Evolutionary conservation across 768 basidiomycete genomes (phyloP).

Genomic region (Tricholoma sp.): DNA sequence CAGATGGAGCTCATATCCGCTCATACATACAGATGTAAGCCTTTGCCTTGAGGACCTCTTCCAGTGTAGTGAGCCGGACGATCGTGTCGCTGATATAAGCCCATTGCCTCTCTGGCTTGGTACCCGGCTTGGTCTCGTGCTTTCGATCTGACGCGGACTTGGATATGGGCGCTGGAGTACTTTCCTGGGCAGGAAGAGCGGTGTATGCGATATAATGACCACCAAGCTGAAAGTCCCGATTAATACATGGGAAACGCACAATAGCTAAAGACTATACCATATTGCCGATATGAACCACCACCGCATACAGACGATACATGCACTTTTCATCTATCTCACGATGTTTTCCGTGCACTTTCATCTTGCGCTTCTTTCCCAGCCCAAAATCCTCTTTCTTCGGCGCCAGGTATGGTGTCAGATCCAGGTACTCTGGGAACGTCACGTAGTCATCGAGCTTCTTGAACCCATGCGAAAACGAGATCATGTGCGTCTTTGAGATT

Average conservation of each 20-base stretch:
- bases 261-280: constrained; percentile 49
- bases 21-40: constrained; percentile 96
- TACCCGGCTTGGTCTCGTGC: constrained; percentile 1
- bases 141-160: not conserved
- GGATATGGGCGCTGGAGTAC: constrained; percentile 3
- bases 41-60: constrained; percentile 87
- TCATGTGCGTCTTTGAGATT: constrained; percentile 53
- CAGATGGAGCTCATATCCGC: constrained; percentile 40
- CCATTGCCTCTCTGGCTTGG: constrained; percentile 57
- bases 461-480: constrained; percentile 65
- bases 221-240: constrained; percentile 49
- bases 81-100: constrained; percentile 88
- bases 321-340: constrained; percentile 36
- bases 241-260: constrained; percentile 3
- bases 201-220: constrained; percentile 89
- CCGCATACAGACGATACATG: constrained; percentile 70
- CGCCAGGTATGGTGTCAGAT: constrained; percentile 82
- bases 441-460: constrained; percentile 92
- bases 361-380: constrained; percentile 31
- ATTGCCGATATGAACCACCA: constrained; percentile 83
- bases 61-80: constrained; percentile 74
- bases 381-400: constrained; percentile 73
- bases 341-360: constrained; percentile 13
- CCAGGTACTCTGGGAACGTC: constrained; percentile 82
- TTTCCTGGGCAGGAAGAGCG: constrained; percentile 47